Conservation (phyloP, 768 basidiomycete genomes). For the Collybia mongolica region DNA sequence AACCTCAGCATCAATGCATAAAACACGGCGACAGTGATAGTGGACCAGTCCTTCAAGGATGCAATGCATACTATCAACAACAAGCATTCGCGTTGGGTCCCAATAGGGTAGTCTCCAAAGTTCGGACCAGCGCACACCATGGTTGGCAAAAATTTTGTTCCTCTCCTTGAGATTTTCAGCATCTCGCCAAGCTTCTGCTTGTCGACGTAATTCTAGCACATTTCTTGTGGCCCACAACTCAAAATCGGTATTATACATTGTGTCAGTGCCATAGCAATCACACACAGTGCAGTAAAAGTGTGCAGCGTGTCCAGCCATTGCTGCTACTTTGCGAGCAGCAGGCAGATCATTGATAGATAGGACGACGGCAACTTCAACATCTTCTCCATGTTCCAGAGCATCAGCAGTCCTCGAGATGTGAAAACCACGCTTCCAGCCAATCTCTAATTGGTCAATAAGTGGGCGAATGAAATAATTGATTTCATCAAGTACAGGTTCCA, state of each 20-base stretch:
- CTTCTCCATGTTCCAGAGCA: not conserved
- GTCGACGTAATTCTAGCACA: no score
- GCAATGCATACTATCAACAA: no score
- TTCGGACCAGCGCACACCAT: conserved; percentile 25
- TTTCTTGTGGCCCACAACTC: conserved; percentile 2
- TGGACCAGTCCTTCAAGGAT: no score
- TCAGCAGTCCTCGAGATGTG: conserved; percentile 5
- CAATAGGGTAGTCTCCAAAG: conserved; percentile 26
- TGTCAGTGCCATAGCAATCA: conserved; percentile 12
- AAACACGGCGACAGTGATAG: no score
- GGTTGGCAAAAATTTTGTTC: conserved; percentile 13
- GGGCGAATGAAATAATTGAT: conserved; percentile 29
- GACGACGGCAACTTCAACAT: not conserved
- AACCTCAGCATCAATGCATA: no score
- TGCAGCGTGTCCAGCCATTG: conserved; percentile 16
- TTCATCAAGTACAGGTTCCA: conserved; percentile 21
- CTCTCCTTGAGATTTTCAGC: conserved; percentile 10
- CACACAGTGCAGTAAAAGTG: conserved; percentile 31
- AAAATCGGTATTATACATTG: conserved; percentile 10
- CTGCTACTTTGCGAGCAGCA: conserved; percentile 24
- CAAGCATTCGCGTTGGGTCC: no score
- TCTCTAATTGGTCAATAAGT: conserved; percentile 24
- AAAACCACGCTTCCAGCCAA: conserved; percentile 22
- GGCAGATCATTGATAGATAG: conserved; percentile 1
- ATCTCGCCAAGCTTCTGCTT: conserved; percentile 19